These are phyloP conservation scores for Trypethelium eluteriae DNA, from an alignment of 495 filamentous ascomycete species.

Conservation along the genomic window DNA sequence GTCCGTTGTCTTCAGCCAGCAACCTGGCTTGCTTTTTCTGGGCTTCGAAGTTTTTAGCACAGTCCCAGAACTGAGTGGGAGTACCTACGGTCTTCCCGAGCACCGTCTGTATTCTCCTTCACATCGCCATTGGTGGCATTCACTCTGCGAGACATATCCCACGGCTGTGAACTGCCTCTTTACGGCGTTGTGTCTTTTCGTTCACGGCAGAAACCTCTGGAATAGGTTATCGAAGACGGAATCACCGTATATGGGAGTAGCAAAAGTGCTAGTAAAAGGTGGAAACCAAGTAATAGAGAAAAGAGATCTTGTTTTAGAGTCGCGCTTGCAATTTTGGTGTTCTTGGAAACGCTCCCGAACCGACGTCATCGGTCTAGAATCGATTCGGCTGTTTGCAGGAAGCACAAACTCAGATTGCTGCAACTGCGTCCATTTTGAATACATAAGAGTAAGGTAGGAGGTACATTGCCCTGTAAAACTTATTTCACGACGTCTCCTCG, in stretches of 20 bases:
- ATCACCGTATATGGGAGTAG: no score
- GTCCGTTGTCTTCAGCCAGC: slow-evolving; percentile 65
- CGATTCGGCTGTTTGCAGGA: background rate
- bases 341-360: background rate
- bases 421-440: no score
- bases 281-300: background rate
- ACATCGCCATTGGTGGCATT: slow-evolving; percentile 26
- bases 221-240: no score
- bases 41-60: slow-evolving; percentile 36
- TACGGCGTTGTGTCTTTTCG: no score
- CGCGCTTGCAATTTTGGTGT: background rate
- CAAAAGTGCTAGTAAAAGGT: no score
- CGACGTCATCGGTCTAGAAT: background rate
- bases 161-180: background rate
- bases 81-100: background rate
- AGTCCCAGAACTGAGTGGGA: background rate
- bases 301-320: background rate
- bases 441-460: no score
- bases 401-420: background rate
- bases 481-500: no score
- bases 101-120: background rate
- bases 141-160: slow-evolving; percentile 31
- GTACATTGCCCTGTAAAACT: no score
- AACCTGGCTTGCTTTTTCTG: slow-evolving; percentile 82
- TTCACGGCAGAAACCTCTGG: no score